phyloP scores from a whole-genome alignment of 2,329 filamentous ascomycete species.

The Orbilia quercus region DNA sequence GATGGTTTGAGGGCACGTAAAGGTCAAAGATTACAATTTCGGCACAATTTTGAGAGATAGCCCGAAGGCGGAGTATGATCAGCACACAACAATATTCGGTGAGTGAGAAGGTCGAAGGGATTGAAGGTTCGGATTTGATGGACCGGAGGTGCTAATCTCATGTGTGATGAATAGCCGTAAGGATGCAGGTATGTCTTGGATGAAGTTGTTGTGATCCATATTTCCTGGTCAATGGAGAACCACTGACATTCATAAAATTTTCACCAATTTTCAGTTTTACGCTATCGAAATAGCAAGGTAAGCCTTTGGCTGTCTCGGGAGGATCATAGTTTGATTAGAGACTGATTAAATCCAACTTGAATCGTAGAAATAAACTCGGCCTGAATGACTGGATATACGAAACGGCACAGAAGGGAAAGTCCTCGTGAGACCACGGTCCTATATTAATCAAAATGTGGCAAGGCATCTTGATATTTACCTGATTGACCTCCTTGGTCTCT shows the following conservation, averaged over 20 bases:
- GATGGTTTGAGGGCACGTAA: neutral
- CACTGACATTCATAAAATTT: constrained; percentile 21
- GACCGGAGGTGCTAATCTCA: constrained; percentile 12
- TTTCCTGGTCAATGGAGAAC: neutral
- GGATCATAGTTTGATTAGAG: neutral
- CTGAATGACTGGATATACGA: constrained; percentile 98
- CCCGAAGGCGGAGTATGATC: constrained; percentile 83
- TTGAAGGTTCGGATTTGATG: neutral
- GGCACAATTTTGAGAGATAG: constrained; percentile 88
- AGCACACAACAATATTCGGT: constrained; percentile 94
- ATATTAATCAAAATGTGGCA: neutral
- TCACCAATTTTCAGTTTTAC: constrained; percentile 73
- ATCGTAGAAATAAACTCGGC: constrained; percentile 78
- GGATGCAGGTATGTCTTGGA: constrained; percentile 68
- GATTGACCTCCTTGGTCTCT: too few relatives aligned
- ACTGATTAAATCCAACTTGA: constrained; percentile 23
- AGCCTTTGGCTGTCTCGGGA: constrained; percentile 58
- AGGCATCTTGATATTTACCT: too few relatives aligned
- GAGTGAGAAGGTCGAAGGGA: constrained; percentile 60
- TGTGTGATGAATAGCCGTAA: constrained; percentile 61
- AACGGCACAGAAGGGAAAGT: constrained; percentile 74
- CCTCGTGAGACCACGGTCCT: constrained; percentile 52
- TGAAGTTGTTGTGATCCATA: neutral
- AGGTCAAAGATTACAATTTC: constrained; percentile 95
- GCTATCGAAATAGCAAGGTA: constrained; percentile 79